Conservation (phyloP, 768 basidiomycete species). For the Rubroboletus satanas region DNA sequence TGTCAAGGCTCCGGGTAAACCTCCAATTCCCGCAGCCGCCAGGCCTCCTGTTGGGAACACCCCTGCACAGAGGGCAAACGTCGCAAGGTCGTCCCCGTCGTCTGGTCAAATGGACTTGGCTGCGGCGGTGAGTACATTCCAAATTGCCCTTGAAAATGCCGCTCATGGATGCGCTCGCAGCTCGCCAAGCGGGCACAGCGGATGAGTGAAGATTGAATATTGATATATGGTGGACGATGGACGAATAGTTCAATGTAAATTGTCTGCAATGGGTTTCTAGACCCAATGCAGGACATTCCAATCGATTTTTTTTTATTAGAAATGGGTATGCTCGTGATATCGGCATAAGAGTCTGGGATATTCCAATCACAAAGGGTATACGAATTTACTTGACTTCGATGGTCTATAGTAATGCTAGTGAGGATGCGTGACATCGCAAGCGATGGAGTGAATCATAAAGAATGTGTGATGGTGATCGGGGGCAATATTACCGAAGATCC, state of each 20-base stretch:
- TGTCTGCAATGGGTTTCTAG: slow-evolving; percentile 1
- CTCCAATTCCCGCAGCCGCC: slow-evolving; percentile 57
- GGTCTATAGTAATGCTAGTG: slow-evolving; percentile 25
- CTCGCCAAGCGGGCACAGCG: slow-evolving; percentile 75
- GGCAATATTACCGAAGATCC: slow-evolving; percentile 29
- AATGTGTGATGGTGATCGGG: slow-evolving; percentile 44
- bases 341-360: slow-evolving; percentile 8
- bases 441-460: slow-evolving; percentile 24
- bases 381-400: slow-evolving; percentile 13
- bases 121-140: slow-evolving; percentile 57
- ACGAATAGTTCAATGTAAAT: not conserved
- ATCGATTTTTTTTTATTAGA: slow-evolving; percentile 13
- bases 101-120: slow-evolving; percentile 77
- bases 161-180: slow-evolving; percentile 35
- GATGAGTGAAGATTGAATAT: slow-evolving; percentile 49
- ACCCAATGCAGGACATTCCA: slow-evolving; percentile 1
- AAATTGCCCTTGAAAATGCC: not conserved
- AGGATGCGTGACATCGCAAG: slow-evolving; percentile 5
- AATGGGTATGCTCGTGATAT: slow-evolving; percentile 12
- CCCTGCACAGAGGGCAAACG: slow-evolving; percentile 37
- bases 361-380: slow-evolving; percentile 27
- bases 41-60: slow-evolving; percentile 40
- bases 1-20: slow-evolving; percentile 52
- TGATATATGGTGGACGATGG: slow-evolving; percentile 22
- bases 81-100: slow-evolving; percentile 41